Conservation (phyloP, 1,139 yeast species). For the Geotrichum fermentans region DNA sequence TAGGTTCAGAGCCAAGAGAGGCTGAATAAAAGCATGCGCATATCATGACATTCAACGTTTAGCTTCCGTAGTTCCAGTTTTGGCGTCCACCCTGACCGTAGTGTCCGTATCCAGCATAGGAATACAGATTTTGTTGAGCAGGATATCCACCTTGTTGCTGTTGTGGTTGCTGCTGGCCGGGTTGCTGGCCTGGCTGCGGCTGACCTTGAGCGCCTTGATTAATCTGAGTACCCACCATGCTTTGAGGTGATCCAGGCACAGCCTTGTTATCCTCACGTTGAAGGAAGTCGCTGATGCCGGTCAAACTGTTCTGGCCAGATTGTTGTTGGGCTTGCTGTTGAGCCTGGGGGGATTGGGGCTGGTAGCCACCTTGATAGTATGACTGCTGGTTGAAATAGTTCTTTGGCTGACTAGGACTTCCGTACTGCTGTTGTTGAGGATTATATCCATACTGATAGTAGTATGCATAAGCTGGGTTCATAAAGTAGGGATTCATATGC, state of each 20-base stretch:
- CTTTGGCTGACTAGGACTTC: constrained; percentile 26
- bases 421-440: constrained; percentile 28
- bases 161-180: constrained; percentile 21
- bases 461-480: constrained; percentile 34
- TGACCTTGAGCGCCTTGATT: constrained; percentile 12
- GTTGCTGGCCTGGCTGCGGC: constrained; percentile 22
- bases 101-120: constrained; percentile 35
- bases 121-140: constrained; percentile 31
- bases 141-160: constrained; percentile 1
- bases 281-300: constrained; percentile 36
- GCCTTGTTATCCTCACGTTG: constrained; percentile 33
- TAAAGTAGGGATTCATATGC: constrained; percentile 30
- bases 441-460: constrained; percentile 32
- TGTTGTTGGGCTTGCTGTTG: constrained; percentile 26
- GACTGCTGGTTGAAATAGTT: constrained; percentile 29
- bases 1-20: no score
- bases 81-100: constrained; percentile 26
- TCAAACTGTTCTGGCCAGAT: constrained; percentile 22
- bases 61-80: constrained; percentile 19
- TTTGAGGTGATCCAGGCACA: constrained; percentile 29
- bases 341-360: background rate
- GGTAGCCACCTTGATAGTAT: constrained; percentile 26
- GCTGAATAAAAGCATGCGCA: no score
- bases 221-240: constrained; percentile 20
- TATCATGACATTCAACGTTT: no score